Percentiles rank a stretch among this genome's conserved stretches.
Conservation (phyloP, 192 early-diverging fungal genomes). For the Chytriomyces confervae region DNA sequence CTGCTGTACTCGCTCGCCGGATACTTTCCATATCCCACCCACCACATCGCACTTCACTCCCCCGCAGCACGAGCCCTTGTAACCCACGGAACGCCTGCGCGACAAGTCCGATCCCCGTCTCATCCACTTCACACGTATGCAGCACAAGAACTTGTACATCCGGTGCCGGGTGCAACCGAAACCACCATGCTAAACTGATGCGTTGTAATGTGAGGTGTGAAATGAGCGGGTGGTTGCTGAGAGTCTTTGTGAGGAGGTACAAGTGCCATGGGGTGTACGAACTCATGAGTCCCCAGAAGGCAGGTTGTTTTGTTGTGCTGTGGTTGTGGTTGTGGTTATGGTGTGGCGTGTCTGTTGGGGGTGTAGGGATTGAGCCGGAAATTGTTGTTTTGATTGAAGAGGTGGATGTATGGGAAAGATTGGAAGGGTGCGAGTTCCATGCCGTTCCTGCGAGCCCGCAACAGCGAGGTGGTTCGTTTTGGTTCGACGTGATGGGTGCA, state of each 20-base stretch:
- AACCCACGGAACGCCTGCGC: constrained; percentile 33
- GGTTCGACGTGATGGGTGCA: constrained; percentile 1
- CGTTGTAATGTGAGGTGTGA: constrained; percentile 17
- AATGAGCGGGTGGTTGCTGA: not conserved
- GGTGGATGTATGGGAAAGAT: not conserved
- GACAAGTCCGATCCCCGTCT: constrained; percentile 46
- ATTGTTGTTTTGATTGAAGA: not conserved
- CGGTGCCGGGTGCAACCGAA: constrained; percentile 40
- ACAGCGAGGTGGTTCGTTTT: constrained; percentile 26
- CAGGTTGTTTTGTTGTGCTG: constrained; percentile 5
- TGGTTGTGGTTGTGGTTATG: not conserved
- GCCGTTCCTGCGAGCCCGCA: constrained; percentile 32
- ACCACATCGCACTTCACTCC: constrained; percentile 36
- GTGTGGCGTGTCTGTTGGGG: constrained; percentile 2
- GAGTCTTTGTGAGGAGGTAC: constrained; percentile 30
- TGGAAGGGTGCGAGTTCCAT: constrained; percentile 6
- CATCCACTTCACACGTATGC: constrained; percentile 49
- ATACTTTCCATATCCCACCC: constrained; percentile 36
- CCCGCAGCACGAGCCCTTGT: constrained; percentile 25
- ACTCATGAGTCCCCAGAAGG: constrained; percentile 39
- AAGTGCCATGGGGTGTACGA: constrained; percentile 40
- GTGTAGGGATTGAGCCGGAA: not conserved
- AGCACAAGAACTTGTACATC: constrained; percentile 36
- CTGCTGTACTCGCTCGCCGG: constrained; percentile 10
- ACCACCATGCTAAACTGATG: constrained; percentile 52